Percentiles rank a stretch among this genome's conserved stretches.
phyloP scores from a whole-genome alignment of 495 filamentous ascomycete species.

The Ascobolus immersus region DNA sequence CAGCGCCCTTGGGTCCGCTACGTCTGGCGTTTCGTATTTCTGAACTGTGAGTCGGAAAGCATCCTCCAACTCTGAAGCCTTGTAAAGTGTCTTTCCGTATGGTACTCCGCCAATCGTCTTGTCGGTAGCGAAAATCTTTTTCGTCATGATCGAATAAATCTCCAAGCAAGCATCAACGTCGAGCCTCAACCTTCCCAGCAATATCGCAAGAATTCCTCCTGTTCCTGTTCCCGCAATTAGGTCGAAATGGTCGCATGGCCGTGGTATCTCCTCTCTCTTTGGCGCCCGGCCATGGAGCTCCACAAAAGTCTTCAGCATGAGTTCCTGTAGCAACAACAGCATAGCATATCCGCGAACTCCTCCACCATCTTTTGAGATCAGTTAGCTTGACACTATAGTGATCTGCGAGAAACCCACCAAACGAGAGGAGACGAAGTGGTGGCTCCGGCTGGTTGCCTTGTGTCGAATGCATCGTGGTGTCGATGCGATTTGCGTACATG shows the following conservation, averaged over 20 bases:
- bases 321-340: constrained; percentile 28
- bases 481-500: no score
- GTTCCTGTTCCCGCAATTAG: constrained; percentile 70
- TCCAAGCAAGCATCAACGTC: constrained; percentile 91
- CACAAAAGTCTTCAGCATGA: constrained; percentile 63
- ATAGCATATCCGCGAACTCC: constrained; percentile 94
- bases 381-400: no score
- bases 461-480: no score
- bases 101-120: constrained; percentile 91
- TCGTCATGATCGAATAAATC: constrained; percentile 80
- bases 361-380: constrained; percentile 96
- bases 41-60: constrained; percentile 74
- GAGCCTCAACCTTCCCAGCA: constrained; percentile 77
- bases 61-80: constrained; percentile 82
- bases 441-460: no score
- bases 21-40: constrained; percentile 28
- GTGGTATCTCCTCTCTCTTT: constrained; percentile 62
- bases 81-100: constrained; percentile 80
- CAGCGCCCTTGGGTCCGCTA: constrained; percentile 7
- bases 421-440: no score
- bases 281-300: constrained; percentile 24
- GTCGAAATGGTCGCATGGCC: constrained; percentile 96
- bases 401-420: no score
- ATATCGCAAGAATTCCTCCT: constrained; percentile 52
- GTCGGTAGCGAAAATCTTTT: constrained; percentile 86